Evolutionary conservation across 108 stramenopile genomes (phyloP).

Genomic region (Stephanodiscus triporus): DNA sequence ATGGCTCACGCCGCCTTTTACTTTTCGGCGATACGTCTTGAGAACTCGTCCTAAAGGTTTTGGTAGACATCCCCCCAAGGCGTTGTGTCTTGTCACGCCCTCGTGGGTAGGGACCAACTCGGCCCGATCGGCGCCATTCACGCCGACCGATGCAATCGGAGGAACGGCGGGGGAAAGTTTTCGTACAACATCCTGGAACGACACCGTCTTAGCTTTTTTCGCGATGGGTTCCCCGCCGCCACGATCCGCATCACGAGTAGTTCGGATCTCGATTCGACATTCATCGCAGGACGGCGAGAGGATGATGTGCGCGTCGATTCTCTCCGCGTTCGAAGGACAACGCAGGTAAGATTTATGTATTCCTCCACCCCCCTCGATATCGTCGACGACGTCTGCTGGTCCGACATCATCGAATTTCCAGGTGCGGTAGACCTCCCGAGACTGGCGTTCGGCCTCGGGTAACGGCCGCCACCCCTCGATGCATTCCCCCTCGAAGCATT

Average conservation of each 20-base stretch:
- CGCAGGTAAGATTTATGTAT: slow-evolving; percentile 27
- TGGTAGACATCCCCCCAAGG: slow-evolving; percentile 6
- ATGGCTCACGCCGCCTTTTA: slow-evolving; percentile 22
- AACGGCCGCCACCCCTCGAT: slow-evolving; percentile 67
- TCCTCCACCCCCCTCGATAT: background rate
- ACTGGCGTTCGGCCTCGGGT: slow-evolving; percentile 30
- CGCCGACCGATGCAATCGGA: slow-evolving; percentile 29
- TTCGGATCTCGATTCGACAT: slow-evolving; percentile 39
- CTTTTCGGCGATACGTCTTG: slow-evolving; percentile 31
- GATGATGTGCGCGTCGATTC: slow-evolving; percentile 28
- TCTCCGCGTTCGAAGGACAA: background rate
- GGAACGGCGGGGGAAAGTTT: slow-evolving; percentile 31
- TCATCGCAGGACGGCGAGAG: slow-evolving; percentile 30
- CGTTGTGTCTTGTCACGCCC: background rate
- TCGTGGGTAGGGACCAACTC: background rate
- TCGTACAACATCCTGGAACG: slow-evolving; percentile 22
- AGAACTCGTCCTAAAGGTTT: slow-evolving; percentile 35
- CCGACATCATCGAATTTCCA: slow-evolving; percentile 17
- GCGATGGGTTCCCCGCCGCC: slow-evolving; percentile 4
- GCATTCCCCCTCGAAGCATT: slow-evolving; percentile 62
- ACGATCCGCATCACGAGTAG: slow-evolving; percentile 3
- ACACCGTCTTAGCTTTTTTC: slow-evolving; percentile 23
- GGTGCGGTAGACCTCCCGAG: slow-evolving; percentile 24
- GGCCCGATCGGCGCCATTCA: slow-evolving; percentile 11
- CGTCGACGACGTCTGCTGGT: background rate